Percentiles rank a stretch among this genome's conserved stretches.
Evolutionary conservation across 1,284 basidiomycete species (phyloP).

Genomic region (Sanghuangporus baumii): DNA sequence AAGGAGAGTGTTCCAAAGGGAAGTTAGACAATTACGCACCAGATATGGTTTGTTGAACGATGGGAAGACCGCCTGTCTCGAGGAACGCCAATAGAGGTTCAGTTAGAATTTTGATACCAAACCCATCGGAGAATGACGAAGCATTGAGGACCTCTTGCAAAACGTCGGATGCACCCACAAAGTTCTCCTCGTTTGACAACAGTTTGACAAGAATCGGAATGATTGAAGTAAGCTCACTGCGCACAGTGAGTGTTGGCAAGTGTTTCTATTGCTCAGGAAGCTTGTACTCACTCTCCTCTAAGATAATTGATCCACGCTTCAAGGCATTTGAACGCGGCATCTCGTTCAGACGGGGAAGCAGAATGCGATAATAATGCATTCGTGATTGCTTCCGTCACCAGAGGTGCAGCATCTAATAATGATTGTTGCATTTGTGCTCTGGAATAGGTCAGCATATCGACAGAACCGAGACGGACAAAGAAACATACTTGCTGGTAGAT

Average conservation of each 20-base stretch:
- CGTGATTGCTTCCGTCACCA: constrained; percentile 65
- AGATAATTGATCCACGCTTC: constrained; percentile 76
- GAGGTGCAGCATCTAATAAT: constrained; percentile 56
- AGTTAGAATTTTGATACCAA: constrained; percentile 67
- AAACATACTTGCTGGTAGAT: constrained; percentile 64
- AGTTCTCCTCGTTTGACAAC: constrained; percentile 51
- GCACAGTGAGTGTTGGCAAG: constrained; percentile 2
- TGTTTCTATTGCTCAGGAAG: not conserved
- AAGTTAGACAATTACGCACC: constrained; percentile 27
- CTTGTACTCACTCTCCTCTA: constrained; percentile 51
- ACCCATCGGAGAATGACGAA: constrained; percentile 67
- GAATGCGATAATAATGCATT: constrained; percentile 39
- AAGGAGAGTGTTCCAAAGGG: not conserved
- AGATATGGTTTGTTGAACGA: constrained; percentile 45
- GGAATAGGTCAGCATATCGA: constrained; percentile 14
- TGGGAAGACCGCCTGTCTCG: constrained; percentile 45
- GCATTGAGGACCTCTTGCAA: constrained; percentile 73
- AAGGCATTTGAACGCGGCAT: constrained; percentile 70
- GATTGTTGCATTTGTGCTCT: constrained; percentile 61
- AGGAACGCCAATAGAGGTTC: constrained; percentile 80
- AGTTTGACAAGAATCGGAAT: constrained; percentile 57
- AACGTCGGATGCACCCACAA: constrained; percentile 62
- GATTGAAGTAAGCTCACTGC: constrained; percentile 56
- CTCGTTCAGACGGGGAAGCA: constrained; percentile 44
- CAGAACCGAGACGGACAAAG: not conserved